Percentiles rank a stretch among this genome's conserved stretches.
These are phyloP conservation scores for Lunularia cruciata DNA, from an alignment of 225 moss, liverwort and hornwort genomes.

Conservation along the genomic window DNA sequence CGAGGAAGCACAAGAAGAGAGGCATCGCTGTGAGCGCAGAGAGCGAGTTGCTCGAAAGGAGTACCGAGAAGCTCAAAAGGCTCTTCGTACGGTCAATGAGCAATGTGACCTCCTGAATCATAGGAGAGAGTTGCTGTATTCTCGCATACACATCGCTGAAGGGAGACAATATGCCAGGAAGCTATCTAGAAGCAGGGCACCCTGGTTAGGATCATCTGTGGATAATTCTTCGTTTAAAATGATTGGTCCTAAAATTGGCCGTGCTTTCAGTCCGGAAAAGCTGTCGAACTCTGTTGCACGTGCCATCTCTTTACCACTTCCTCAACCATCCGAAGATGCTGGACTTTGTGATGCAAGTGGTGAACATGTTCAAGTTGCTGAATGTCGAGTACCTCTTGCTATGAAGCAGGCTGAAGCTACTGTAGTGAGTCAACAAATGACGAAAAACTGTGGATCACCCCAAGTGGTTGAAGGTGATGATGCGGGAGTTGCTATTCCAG, in stretches of 20 bases:
- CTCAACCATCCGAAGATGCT: slow-evolving; percentile 12
- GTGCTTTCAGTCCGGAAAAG: slow-evolving; percentile 1
- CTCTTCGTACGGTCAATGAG: slow-evolving; percentile 53
- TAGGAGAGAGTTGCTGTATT: slow-evolving; percentile 49
- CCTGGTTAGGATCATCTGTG: slow-evolving; percentile 4
- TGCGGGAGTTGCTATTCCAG: slow-evolving; percentile 1
- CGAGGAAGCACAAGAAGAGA: slow-evolving; percentile 58
- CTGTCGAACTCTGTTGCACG: slow-evolving; percentile 6
- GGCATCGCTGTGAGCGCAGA: slow-evolving; percentile 60
- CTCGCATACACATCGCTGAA: slow-evolving; percentile 58
- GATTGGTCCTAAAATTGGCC: slow-evolving; percentile 16
- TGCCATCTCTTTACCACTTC: slow-evolving; percentile 15
- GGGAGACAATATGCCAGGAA: slow-evolving; percentile 27
- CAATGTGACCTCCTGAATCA: slow-evolving; percentile 57
- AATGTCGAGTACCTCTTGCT: slow-evolving; percentile 20
- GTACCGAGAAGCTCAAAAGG: slow-evolving; percentile 62
- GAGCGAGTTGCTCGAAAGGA: slow-evolving; percentile 61
- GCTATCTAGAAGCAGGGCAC: not conserved
- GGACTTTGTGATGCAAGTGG: slow-evolving; percentile 14
- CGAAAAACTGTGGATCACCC: not conserved
- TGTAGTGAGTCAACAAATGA: not conserved
- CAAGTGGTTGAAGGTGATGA: not conserved
- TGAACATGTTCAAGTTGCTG: slow-evolving; percentile 1
- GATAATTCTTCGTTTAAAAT: slow-evolving; percentile 6
- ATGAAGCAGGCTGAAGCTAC: slow-evolving; percentile 13